Percentiles rank a stretch among this genome's conserved stretches.
These are phyloP conservation scores for Blastobotrys illinoisensis DNA, from an alignment of 1,139 yeast genomes.

Conservation along the genomic window DNA sequence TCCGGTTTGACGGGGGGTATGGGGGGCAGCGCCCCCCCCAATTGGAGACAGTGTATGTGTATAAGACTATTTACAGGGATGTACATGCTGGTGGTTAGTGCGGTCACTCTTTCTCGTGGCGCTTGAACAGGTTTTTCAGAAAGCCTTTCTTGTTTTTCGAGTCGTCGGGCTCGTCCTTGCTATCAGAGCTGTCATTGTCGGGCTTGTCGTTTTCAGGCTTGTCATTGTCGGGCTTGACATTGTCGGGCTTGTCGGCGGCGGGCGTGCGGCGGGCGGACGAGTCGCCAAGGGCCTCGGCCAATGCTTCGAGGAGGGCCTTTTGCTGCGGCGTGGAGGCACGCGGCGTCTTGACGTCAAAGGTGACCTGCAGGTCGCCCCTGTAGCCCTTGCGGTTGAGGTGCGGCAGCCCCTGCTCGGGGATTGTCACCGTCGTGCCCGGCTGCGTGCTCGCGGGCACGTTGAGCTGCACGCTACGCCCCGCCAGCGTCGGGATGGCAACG, in stretches of 20 bases:
- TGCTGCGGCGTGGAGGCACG: slow-evolving; percentile 83
- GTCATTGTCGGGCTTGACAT: slow-evolving; percentile 5
- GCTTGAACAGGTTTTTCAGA: slow-evolving; percentile 27
- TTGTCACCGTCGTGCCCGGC: slow-evolving; percentile 63
- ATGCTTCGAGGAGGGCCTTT: slow-evolving; percentile 85
- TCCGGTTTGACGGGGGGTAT: neutral
- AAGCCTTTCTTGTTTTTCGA: slow-evolving; percentile 18
- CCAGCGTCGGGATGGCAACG: slow-evolving; percentile 80
- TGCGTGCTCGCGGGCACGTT: slow-evolving; percentile 88
- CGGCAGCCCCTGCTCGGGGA: slow-evolving; percentile 89
- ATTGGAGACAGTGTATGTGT: neutral
- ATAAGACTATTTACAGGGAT: slow-evolving; percentile 2
- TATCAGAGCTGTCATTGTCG: neutral
- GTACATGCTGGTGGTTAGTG: slow-evolving; percentile 7
- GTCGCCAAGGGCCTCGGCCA: slow-evolving; percentile 88
- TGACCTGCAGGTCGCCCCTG: slow-evolving; percentile 70
- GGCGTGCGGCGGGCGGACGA: slow-evolving; percentile 53
- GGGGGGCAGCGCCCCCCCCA: neutral
- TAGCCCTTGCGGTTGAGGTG: slow-evolving; percentile 46
- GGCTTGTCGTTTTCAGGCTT: slow-evolving; percentile 1
- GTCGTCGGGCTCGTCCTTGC: neutral
- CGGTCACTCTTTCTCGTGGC: slow-evolving; percentile 20
- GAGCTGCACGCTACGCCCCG: slow-evolving; percentile 55
- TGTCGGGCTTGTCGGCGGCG: slow-evolving; percentile 37
- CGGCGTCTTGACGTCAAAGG: slow-evolving; percentile 63